A percentile compares a stretch with the other conserved stretches of the same genome.
Conservation (phyloP, 2,329 filamentous ascomycete species). For the Aspergillus tamarii region DNA sequence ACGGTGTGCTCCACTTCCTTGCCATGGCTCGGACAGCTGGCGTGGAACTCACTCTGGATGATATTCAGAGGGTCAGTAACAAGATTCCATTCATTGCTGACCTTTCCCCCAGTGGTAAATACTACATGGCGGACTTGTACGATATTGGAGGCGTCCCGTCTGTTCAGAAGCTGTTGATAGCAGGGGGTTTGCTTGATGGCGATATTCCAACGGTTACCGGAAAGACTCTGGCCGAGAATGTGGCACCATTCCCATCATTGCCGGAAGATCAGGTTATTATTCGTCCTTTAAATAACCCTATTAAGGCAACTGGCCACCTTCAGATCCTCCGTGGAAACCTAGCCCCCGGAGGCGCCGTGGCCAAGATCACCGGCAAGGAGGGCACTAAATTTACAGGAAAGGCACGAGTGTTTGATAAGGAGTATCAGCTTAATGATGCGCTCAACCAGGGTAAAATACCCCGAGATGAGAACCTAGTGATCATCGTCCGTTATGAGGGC, state of each 20-base stretch:
- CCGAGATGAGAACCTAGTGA: conserved; percentile 78
- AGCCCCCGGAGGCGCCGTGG: conserved; percentile 84
- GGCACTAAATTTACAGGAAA: conserved; percentile 79
- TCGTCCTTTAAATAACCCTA: conserved; percentile 76
- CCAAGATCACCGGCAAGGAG: conserved; percentile 96
- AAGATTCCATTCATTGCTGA: conserved; percentile 86
- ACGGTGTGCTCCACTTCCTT: conserved; percentile 84
- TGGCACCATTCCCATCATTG: conserved; percentile 74
- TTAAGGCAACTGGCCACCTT: conserved; percentile 84
- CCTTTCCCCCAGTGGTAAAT: conserved; percentile 79
- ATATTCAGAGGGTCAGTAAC: conserved; percentile 78
- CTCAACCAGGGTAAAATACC: conserved; percentile 72
- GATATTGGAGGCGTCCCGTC: conserved; percentile 82
- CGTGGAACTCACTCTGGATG: conserved; percentile 76
- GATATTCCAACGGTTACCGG: conserved; percentile 80
- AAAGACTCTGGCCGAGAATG: conserved; percentile 80
- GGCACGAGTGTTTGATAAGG: conserved; percentile 85
- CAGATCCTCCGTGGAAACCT: conserved; percentile 87
- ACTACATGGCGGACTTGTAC: conserved; percentile 87
- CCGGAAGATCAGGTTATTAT: conserved; percentile 83
- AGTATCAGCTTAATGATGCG: conserved; percentile 75
- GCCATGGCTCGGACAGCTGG: conserved; percentile 88
- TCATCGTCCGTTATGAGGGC: conserved; percentile 91
- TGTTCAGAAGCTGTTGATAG: conserved; percentile 83
- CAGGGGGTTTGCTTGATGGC: conserved; percentile 74